Evolutionary conservation across 805 yeast species (phyloP).

Genomic region (Starmera amethionina): DNA sequence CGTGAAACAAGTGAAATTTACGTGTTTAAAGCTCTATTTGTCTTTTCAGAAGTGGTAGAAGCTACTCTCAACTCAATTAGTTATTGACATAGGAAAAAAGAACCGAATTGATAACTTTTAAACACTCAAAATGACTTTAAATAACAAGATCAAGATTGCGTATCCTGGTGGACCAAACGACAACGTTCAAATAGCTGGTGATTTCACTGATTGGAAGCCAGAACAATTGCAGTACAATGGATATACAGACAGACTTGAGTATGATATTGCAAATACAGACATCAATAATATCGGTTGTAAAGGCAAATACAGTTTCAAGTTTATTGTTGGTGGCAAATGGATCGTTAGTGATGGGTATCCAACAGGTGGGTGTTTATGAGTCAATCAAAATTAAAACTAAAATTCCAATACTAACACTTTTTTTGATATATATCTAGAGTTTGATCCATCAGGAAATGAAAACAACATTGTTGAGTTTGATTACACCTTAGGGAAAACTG

Average conservation of each 20-base stretch:
- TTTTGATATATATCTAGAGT: conserved; percentile 17
- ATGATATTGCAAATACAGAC: conserved; percentile 4
- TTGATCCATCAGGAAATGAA: conserved; percentile 26
- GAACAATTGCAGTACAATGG: conserved; percentile 7
- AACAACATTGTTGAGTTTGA: conserved; percentile 24
- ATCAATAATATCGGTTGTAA: conserved; percentile 4
- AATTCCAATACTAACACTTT: conserved; percentile 19
- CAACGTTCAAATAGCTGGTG: conserved; percentile 26
- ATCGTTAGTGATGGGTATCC: conserved; percentile 11
- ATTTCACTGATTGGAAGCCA: conserved; percentile 25
- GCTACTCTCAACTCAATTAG: too few species aligned
- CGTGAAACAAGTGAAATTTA: too few species aligned
- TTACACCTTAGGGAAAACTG: neutral
- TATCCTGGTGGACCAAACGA: neutral
- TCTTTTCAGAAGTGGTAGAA: too few species aligned
- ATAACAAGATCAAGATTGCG: neutral
- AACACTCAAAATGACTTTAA: too few species aligned
- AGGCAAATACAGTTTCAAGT: conserved; percentile 16
- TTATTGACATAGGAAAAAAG: too few species aligned
- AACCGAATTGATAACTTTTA: too few species aligned
- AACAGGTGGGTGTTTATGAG: conserved; percentile 9
- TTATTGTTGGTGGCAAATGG: conserved; percentile 16
- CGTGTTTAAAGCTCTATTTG: too few species aligned
- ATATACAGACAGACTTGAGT: conserved; percentile 3
- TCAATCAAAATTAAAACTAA: conserved; percentile 18